Percentiles rank a stretch among this genome's conserved stretches.
Conservation (phyloP, 2,329 filamentous ascomycete species). For the Diplocarpon mali region DNA sequence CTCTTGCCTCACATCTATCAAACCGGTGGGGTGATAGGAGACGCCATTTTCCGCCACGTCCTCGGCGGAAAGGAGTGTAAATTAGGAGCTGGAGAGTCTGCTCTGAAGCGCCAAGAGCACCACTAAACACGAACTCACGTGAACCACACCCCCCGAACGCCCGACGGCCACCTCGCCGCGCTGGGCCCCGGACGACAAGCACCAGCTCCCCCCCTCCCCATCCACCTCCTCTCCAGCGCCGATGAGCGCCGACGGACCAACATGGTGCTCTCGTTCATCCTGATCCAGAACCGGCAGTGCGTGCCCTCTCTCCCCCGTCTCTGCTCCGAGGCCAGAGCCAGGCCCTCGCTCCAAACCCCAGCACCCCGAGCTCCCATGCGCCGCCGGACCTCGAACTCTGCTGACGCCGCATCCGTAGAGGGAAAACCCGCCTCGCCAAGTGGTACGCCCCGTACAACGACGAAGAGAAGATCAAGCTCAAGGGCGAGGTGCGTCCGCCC, state of each 20-base stretch:
- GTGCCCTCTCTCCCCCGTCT: slow-evolving; percentile 15
- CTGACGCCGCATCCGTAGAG: slow-evolving; percentile 42
- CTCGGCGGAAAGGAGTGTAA: no score
- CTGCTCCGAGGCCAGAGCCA: not conserved
- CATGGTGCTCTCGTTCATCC: slow-evolving; percentile 68
- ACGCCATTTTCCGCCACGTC: no score
- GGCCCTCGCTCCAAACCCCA: not conserved
- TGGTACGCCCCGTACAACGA: slow-evolving; percentile 99
- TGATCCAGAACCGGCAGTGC: slow-evolving; percentile 83
- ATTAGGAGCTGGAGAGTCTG: no score
- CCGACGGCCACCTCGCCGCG: no score
- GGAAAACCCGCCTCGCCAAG: slow-evolving; percentile 95
- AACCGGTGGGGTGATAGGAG: no score
- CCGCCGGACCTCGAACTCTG: not conserved
- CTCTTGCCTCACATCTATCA: no score
- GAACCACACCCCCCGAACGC: no score
- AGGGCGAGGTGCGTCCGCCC: slow-evolving; percentile 64
- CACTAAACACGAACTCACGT: no score
- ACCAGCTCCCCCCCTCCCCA: not conserved
- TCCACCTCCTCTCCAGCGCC: not conserved
- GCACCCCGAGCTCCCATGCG: not conserved
- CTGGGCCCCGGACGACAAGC: no score
- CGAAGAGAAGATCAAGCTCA: slow-evolving; percentile 97
- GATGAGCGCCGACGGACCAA: slow-evolving; percentile 6
- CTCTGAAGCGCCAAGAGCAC: no score